Conservation (phyloP, 495 filamentous ascomycete genomes). For the Staphylotrichum longicolle region DNA sequence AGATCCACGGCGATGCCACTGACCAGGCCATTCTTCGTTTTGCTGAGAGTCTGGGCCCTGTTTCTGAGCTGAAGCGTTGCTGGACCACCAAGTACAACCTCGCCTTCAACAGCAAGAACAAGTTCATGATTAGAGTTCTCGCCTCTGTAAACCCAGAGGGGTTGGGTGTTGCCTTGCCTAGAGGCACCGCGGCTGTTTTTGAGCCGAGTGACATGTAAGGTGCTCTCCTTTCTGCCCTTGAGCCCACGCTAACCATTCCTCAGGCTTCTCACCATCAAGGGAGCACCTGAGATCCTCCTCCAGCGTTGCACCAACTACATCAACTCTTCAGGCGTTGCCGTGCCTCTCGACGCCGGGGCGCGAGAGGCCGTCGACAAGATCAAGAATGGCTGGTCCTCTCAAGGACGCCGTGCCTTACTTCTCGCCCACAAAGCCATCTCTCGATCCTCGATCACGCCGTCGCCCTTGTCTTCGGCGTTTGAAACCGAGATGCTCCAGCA, state of each 20-base stretch:
- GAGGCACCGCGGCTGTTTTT: slow-evolving; percentile 39
- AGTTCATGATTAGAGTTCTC: slow-evolving; percentile 62
- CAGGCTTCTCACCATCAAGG: slow-evolving; percentile 58
- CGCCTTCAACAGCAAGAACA: slow-evolving; percentile 77
- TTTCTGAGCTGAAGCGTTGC: slow-evolving; percentile 46
- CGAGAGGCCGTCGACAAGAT: slow-evolving; percentile 46
- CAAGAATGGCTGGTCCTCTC: slow-evolving; percentile 61
- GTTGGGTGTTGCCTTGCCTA: slow-evolving; percentile 36
- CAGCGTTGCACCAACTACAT: slow-evolving; percentile 52
- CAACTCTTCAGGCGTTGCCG: slow-evolving; percentile 44
- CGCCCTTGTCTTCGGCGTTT: slow-evolving; percentile 45
- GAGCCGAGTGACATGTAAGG: slow-evolving; percentile 34
- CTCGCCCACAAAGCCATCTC: slow-evolving; percentile 58
- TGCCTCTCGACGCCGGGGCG: slow-evolving; percentile 41
- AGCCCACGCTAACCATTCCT: no score
- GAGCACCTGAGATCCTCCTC: slow-evolving; percentile 63
- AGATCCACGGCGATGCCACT: slow-evolving; percentile 69
- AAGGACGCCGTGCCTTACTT: slow-evolving; percentile 63
- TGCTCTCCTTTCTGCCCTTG: no score
- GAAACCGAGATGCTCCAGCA: slow-evolving; percentile 52
- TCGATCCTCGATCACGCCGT: slow-evolving; percentile 32
- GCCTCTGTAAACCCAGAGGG: slow-evolving; percentile 40
- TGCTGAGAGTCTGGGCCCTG: slow-evolving; percentile 55
- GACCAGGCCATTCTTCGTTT: slow-evolving; percentile 69
- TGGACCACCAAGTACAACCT: slow-evolving; percentile 63